Evolutionary conservation across 1,139 yeast species (phyloP), one percentile per base, ranked within the genome.

Genomic region (Blastobotrys petasosporus): DNA sequence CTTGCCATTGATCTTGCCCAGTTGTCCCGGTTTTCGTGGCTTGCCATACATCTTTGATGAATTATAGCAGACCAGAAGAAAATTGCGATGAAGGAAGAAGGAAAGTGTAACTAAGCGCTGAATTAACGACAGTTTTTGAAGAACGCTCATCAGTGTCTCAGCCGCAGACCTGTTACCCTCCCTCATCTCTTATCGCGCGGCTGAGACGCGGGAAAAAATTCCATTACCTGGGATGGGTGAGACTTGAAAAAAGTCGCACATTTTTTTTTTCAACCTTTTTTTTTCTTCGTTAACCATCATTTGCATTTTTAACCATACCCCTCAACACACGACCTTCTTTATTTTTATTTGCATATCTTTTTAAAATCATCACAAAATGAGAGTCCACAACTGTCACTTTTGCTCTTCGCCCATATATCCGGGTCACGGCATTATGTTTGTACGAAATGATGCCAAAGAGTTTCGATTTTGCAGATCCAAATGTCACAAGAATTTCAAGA

Each of bases 381-480:
- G 98, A 79, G 82, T 92, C 46, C 80, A 86, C 66, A 82, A 85
- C 58, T 92, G 98, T 64, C 97, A 92, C 69, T 92, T 92, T 70
- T 92, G 98, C 72, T 90, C 97, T 29, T 85, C 96, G 23, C 98
- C 98, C 45, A 54, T 56, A 39, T 57, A 57, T 61, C 98, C 98
- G 42, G 90, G 95, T 51, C 97, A 92, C 64, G 99, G 99, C 54
- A 88, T 94, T 65, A 85, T 86, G 85, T 92, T 90, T 70, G 97
- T 92, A 53, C 82, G 99, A 70, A 92, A 92, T 67, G 99, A 92
- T 62, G 95, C 97, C 57, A 92, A 92, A 64, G 97, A 88, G 70
- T 92, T 92, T 66, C 77, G 95, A 61, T 92, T 92, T 73, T 92
- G 99, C 67, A 87, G 97, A 67, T 88, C 97, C 54, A 92, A 94